Base-by-base conservation (phyloP, 108 stramenopile species). In the Chaetoceros tenuissimus region DNA sequence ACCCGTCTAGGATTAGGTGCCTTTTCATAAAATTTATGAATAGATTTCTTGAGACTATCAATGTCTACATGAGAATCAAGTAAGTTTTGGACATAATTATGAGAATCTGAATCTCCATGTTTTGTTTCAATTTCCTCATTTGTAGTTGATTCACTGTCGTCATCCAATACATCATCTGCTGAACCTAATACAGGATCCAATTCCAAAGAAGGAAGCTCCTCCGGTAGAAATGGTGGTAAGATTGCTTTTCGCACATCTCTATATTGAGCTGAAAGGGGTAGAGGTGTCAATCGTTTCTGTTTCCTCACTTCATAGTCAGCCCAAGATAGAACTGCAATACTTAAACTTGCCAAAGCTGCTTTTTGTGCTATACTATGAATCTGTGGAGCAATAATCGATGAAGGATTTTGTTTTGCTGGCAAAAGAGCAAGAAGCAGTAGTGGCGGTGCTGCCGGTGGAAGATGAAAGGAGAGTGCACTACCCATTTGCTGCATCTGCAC, bases 221-320 rank as follows among this genome's bases (percentile, higher is more conserved):
- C 85, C 0, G 89, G 89, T 27, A 91, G 53, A 53, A 85, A 85
- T 8, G 83, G 89, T 1, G 85, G 84, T 30, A 91, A 63, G 31
- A 81, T 59, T 3, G 78, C 83, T 23, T 66, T 46, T n/a, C 63
- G 60, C 0, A 76, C 66, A 57, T 74, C 67, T 25, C 29, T 29
- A 34, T 73, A 71, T 16, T 43, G 55, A 53, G 63, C 31, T 51
- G 66, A 55, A 23, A 74, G 44, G 0, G 84, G 82, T 50, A 91
- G 45, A 2, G 83, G 83, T 23, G 72, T 56, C 43, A 87, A 69
- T 50, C 65, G 53, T 48, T 72, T 63, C 50, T 81, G 72, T 31
- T 82, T 80, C 48, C 81, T 62, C 22, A 80, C 53, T 49, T 91
- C 84, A 21, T 59, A 60, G 59, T 91, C 78, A 57, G 77, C 70